A percentile compares a stretch with the other conserved stretches of the same genome.
phyloP scores from a whole-genome alignment of 2,329 filamentous ascomycete genomes.

The Mariannaea sp. region DNA sequence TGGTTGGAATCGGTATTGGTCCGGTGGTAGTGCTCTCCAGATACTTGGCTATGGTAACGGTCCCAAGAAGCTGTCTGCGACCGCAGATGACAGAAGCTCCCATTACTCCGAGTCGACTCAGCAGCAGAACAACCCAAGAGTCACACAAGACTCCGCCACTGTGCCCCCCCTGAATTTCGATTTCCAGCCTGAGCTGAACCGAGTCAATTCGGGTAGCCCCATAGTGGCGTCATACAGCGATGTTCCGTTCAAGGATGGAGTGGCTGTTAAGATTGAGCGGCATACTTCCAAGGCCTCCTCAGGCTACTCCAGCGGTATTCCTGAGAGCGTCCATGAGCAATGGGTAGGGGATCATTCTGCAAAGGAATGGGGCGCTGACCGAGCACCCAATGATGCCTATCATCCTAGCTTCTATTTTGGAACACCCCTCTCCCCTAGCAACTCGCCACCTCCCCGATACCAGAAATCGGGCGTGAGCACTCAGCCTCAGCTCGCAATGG shows the following conservation, averaged over 20 bases:
- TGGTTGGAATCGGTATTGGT: slow-evolving; percentile 80
- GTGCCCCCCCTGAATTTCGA: slow-evolving; percentile 72
- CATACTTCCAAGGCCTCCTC: slow-evolving; percentile 56
- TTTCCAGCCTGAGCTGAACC: slow-evolving; percentile 64
- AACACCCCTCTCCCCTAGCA: slow-evolving; percentile 48
- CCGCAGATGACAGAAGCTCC: slow-evolving; percentile 58
- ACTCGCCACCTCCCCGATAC: slow-evolving; percentile 36
- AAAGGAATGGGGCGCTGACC: slow-evolving; percentile 55
- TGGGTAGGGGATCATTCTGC: slow-evolving; percentile 54
- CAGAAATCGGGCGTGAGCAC: slow-evolving; percentile 47
- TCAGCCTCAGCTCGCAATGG: slow-evolving; percentile 57
- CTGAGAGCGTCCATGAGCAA: slow-evolving; percentile 63
- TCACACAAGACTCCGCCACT: slow-evolving; percentile 69
- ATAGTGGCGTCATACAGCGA: slow-evolving; percentile 66
- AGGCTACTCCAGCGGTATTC: slow-evolving; percentile 67
- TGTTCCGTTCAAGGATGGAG: slow-evolving; percentile 58
- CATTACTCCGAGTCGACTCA: slow-evolving; percentile 52
- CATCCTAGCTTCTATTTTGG: slow-evolving; percentile 50
- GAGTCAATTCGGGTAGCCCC: slow-evolving; percentile 71
- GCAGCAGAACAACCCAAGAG: slow-evolving; percentile 44
- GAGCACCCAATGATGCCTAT: slow-evolving; percentile 59
- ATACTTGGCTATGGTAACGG: slow-evolving; percentile 62
- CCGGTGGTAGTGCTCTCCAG: slow-evolving; percentile 71
- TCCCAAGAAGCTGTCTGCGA: slow-evolving; percentile 55
- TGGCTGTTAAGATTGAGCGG: slow-evolving; percentile 66